These are phyloP conservation scores for Escallonia rubra DNA, from an alignment of 129 eudicot genomes.

Conservation along the genomic window DNA sequence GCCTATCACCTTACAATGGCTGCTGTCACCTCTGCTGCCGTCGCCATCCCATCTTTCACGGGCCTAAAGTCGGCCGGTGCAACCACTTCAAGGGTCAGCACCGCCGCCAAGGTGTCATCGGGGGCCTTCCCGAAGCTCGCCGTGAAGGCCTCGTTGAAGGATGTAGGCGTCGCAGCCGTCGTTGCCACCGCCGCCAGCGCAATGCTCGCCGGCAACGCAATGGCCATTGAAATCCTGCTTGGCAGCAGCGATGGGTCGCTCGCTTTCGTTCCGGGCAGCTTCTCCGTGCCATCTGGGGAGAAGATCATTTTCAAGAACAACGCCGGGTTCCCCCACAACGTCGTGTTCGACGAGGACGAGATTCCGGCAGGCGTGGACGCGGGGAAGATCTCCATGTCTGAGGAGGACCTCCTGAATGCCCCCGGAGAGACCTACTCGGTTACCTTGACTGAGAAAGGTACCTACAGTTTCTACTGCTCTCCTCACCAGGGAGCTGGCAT, in stretches of 20 bases:
- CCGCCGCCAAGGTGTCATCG: slow-evolving; percentile 27
- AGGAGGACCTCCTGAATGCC: slow-evolving; percentile 65
- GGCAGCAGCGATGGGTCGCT: slow-evolving; percentile 58
- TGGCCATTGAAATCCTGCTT: slow-evolving; percentile 61
- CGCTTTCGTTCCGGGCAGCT: slow-evolving; percentile 55
- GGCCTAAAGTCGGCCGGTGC: slow-evolving; percentile 57
- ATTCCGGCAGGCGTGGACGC: slow-evolving; percentile 79
- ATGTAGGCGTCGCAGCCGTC: slow-evolving; percentile 40
- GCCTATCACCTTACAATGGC: slow-evolving; percentile 4
- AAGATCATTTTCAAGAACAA: slow-evolving; percentile 81
- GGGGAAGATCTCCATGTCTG: slow-evolving; percentile 65
- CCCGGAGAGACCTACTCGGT: slow-evolving; percentile 64
- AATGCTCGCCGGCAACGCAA: slow-evolving; percentile 67
- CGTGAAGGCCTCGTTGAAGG: slow-evolving; percentile 70
- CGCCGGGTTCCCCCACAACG: slow-evolving; percentile 93
- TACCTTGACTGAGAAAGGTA: slow-evolving; percentile 75
- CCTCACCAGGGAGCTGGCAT: slow-evolving; percentile 99
- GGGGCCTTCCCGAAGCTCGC: slow-evolving; percentile 26
- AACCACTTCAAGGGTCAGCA: slow-evolving; percentile 18
- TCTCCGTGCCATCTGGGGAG: slow-evolving; percentile 69
- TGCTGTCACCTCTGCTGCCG: slow-evolving; percentile 56
- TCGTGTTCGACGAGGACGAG: slow-evolving; percentile 90
- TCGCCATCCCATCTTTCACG: slow-evolving; percentile 77
- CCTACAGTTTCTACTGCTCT: slow-evolving; percentile 81
- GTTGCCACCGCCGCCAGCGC: slow-evolving; percentile 67